A percentile compares a stretch with the other conserved stretches of the same genome.
Evolutionary conservation across 2,329 filamentous ascomycete genomes (phyloP).

Genomic region (Cladorrhinum sp.): DNA sequence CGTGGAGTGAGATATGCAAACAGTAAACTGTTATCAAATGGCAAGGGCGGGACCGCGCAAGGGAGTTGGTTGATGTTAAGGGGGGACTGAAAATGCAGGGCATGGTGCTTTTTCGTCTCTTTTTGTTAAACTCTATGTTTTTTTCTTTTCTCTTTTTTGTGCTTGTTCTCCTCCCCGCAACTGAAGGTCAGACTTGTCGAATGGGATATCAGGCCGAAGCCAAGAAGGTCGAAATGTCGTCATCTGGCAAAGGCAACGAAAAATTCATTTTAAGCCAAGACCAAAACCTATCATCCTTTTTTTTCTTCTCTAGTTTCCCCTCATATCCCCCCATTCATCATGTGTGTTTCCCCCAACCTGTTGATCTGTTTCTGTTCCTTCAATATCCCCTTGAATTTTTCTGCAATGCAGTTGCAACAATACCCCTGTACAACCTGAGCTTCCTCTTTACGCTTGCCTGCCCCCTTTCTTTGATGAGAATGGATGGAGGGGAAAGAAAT

Average conservation of each 20-base stretch:
- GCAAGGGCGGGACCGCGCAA: constrained; percentile 34
- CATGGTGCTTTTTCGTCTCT: constrained; percentile 35
- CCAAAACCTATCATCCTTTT: neutral
- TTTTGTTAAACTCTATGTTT: constrained; percentile 25
- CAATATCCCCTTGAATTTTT: too few species aligned
- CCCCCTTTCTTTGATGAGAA: too few species aligned
- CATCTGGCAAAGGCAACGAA: constrained; percentile 1
- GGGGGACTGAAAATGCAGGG: constrained; percentile 40
- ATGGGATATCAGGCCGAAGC: neutral
- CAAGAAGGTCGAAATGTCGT: constrained; percentile 5
- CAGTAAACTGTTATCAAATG: constrained; percentile 29
- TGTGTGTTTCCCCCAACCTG: too few species aligned
- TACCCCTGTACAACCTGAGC: too few species aligned
- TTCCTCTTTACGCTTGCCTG: too few species aligned
- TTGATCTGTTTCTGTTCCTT: neutral
- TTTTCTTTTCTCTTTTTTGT: constrained; percentile 22
- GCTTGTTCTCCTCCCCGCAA: constrained; percentile 10
- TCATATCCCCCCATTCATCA: neutral
- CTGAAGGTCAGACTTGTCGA: constrained; percentile 10
- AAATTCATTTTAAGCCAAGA: constrained; percentile 7
- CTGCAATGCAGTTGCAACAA: too few species aligned
- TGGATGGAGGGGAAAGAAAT: too few species aligned
- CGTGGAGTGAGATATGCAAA: constrained; percentile 21
- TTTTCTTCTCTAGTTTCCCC: neutral
- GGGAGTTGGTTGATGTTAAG: constrained; percentile 36